Evolutionary conservation across 306 rosid species (phyloP).

Genomic region (Cicer arietinum): DNA sequence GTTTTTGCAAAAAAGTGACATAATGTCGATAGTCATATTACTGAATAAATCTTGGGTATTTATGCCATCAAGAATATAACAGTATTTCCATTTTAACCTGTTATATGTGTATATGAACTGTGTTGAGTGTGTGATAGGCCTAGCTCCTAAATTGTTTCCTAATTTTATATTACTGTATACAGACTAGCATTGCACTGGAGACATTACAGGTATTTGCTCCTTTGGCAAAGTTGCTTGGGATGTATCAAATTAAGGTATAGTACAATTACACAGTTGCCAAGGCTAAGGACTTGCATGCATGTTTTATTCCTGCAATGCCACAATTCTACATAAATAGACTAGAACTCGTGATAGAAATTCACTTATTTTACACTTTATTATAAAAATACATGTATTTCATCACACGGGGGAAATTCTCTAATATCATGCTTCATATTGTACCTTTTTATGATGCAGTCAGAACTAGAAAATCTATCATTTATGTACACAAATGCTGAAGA

Average conservation of each 20-base stretch:
- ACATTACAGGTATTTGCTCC: slow-evolving; percentile 99
- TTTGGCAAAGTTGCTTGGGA: slow-evolving; percentile 98
- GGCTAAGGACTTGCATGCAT: slow-evolving; percentile 25
- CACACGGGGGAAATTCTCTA: slow-evolving; percentile 23
- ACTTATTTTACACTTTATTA: slow-evolving; percentile 29
- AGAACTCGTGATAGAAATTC: slow-evolving; percentile 10
- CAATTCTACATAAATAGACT: slow-evolving; percentile 21
- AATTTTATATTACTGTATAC: slow-evolving; percentile 48
- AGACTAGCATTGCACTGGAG: slow-evolving; percentile 95
- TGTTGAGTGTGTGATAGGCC: slow-evolving; percentile 2
- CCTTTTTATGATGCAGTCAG: slow-evolving; percentile 69
- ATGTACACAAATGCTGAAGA: slow-evolving; percentile 95
- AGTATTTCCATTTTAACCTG: slow-evolving; percentile 6
- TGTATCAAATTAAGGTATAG: slow-evolving; percentile 95
- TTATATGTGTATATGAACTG: slow-evolving; percentile 17
- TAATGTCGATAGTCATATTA: not conserved
- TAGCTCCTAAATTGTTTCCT: slow-evolving; percentile 32
- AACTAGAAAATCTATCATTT: slow-evolving; percentile 95
- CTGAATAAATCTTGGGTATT: slow-evolving; percentile 21
- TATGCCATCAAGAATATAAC: slow-evolving; percentile 11
- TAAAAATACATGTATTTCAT: slow-evolving; percentile 28
- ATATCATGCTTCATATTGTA: slow-evolving; percentile 23
- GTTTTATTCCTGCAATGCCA: slow-evolving; percentile 33
- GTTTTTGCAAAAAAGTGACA: not conserved
- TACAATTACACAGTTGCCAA: slow-evolving; percentile 16